Percentiles rank a stretch among this genome's conserved stretches.
phyloP scores from a whole-genome alignment of 2,329 filamentous ascomycete genomes.

The Plectosphaerella plurivora region DNA sequence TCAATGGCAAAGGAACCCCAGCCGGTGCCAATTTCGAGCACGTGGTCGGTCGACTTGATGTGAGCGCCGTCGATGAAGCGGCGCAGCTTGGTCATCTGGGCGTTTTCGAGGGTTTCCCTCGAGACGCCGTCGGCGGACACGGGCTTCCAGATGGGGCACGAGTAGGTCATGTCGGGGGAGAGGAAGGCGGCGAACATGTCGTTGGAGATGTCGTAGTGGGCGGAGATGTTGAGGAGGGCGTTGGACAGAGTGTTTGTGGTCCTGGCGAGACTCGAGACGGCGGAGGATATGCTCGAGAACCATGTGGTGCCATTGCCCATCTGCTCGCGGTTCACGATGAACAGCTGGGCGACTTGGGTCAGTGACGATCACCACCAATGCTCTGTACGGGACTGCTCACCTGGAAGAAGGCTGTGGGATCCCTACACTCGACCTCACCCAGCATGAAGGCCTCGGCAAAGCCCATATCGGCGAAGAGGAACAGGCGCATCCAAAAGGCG shows the following conservation, averaged over 20 bases:
- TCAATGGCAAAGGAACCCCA: constrained; percentile 73
- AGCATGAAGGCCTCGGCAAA: constrained; percentile 73
- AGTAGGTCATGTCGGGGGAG: constrained; percentile 74
- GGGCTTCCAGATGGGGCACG: constrained; percentile 62
- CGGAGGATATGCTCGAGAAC: constrained; percentile 53
- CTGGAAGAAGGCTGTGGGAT: constrained; percentile 65
- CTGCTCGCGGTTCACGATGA: constrained; percentile 63
- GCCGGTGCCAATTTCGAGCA: constrained; percentile 71
- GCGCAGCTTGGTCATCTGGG: constrained; percentile 63
- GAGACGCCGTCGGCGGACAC: constrained; percentile 30
- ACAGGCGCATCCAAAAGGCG: constrained; percentile 65
- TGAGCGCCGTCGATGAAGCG: constrained; percentile 62
- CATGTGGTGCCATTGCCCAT: constrained; percentile 61
- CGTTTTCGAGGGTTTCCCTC: constrained; percentile 57
- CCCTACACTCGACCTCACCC: constrained; percentile 61
- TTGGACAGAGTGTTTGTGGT: constrained; percentile 54
- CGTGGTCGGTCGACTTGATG: constrained; percentile 61
- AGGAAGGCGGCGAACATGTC: constrained; percentile 72
- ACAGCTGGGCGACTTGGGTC: constrained; percentile 44
- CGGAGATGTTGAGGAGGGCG: constrained; percentile 61
- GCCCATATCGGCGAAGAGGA: constrained; percentile 71
- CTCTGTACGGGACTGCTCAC: constrained; percentile 27
- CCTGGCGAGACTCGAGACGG: constrained; percentile 53
- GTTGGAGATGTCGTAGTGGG: constrained; percentile 74
- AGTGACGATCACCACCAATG: constrained; percentile 8